Evolutionary conservation across 1,284 basidiomycete genomes (phyloP).

Genomic region (Moesziomyces sp.): DNA sequence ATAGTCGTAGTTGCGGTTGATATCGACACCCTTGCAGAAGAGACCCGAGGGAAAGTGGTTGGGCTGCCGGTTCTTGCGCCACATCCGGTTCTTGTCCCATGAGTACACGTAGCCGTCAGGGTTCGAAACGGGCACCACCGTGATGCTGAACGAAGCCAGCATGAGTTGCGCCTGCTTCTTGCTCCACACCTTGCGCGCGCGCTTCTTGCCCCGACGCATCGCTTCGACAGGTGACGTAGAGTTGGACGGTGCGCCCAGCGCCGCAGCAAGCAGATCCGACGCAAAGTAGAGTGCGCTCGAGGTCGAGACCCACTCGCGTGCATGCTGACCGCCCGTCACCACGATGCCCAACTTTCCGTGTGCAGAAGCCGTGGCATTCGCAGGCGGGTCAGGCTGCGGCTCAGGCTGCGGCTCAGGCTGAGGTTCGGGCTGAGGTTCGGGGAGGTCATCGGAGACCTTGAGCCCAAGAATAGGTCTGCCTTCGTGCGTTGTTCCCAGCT

Average conservation of each 20-base stretch:
- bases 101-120: conserved; percentile 84
- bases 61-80: conserved; percentile 82
- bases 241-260: conserved; percentile 5
- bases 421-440: conserved; percentile 1
- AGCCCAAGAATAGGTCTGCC: conserved; percentile 31
- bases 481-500: conserved; percentile 40
- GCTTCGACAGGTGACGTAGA: neutral
- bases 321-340: conserved; percentile 39
- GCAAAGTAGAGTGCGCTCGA: conserved; percentile 77
- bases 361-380: neutral
- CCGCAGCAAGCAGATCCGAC: conserved; percentile 22
- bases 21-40: conserved; percentile 78
- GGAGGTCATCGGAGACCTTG: conserved; percentile 15
- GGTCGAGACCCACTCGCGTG: conserved; percentile 78
- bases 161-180: conserved; percentile 65
- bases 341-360: conserved; percentile 26
- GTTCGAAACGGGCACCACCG: conserved; percentile 81
- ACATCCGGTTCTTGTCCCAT: conserved; percentile 76
- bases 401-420: conserved; percentile 9
- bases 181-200: conserved; percentile 14
- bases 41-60: conserved; percentile 61
- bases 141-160: conserved; percentile 76
- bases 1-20: conserved; percentile 75
- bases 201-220: neutral
- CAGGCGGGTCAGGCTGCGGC: conserved; percentile 13